These are phyloP conservation scores for Candida maesae DNA, from an alignment of 805 yeast species.

Conservation along the genomic window DNA sequence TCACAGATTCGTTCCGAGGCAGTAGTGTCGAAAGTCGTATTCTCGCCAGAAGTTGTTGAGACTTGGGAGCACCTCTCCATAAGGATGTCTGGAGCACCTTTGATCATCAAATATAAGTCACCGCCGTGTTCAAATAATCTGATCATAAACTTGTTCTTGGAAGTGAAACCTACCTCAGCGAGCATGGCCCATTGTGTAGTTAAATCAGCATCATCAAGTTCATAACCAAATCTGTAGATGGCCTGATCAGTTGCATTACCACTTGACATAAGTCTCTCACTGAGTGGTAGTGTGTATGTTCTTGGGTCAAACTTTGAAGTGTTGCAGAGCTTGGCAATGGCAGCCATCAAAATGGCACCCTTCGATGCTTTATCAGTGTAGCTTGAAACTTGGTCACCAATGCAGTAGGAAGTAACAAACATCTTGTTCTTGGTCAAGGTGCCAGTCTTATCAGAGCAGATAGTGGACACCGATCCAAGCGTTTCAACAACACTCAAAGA, in stretches of 20 bases:
- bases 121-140: slow-evolving; percentile 24
- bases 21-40: slow-evolving; percentile 7
- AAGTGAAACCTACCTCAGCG: slow-evolving; percentile 39
- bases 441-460: slow-evolving; percentile 42
- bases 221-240: slow-evolving; percentile 34
- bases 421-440: slow-evolving; percentile 49
- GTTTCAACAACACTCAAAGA: slow-evolving; percentile 50
- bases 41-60: slow-evolving; percentile 17
- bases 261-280: slow-evolving; percentile 26
- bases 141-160: slow-evolving; percentile 44
- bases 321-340: slow-evolving; percentile 34
- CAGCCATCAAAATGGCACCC: slow-evolving; percentile 9
- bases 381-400: slow-evolving; percentile 8
- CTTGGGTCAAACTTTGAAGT: slow-evolving; percentile 29
- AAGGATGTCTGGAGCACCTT: slow-evolving; percentile 54
- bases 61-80: too few relatives aligned
- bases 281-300: slow-evolving; percentile 11
- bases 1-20: slow-evolving; percentile 18
- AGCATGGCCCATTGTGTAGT: slow-evolving; percentile 24
- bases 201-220: slow-evolving; percentile 13
- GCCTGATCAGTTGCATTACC: slow-evolving; percentile 53
- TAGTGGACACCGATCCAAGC: slow-evolving; percentile 49
- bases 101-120: slow-evolving; percentile 26
- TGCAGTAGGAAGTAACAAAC: slow-evolving; percentile 32
- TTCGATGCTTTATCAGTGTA: background rate